Conservation (phyloP, 345 rosid genomes). For the Brassica incana region DNA sequence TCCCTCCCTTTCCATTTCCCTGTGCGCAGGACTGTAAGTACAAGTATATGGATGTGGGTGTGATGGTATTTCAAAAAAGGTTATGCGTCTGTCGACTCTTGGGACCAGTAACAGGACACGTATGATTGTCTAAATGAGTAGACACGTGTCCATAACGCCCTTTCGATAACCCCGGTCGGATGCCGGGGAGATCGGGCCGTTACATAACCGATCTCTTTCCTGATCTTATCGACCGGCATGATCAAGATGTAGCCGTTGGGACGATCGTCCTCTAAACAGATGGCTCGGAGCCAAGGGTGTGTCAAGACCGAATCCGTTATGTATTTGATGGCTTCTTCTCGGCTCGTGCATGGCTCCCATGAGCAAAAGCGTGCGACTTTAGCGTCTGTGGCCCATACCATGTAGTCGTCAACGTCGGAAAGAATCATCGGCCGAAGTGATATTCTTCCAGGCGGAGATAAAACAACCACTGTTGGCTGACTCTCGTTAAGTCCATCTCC, state of each 20-base stretch:
- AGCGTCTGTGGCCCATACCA: conserved; percentile 64
- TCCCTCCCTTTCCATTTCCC: no score
- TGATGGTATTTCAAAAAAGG: no score
- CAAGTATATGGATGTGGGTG: no score
- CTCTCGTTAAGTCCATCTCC: neutral
- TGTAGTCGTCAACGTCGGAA: conserved; percentile 60
- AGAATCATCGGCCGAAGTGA: conserved; percentile 47
- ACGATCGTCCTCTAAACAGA: conserved; percentile 47
- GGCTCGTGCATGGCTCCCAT: conserved; percentile 54
- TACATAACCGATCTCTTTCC: conserved; percentile 57
- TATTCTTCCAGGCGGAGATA: conserved; percentile 14
- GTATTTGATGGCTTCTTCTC: conserved; percentile 46
- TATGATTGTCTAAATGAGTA: no score
- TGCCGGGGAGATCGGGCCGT: no score
- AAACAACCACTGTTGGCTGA: neutral
- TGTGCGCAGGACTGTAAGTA: no score
- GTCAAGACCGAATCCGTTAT: conserved; percentile 36
- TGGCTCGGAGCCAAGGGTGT: conserved; percentile 69
- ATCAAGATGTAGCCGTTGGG: conserved; percentile 58
- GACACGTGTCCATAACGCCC: no score
- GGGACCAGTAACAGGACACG: no score
- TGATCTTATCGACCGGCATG: conserved; percentile 47
- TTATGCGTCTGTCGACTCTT: no score
- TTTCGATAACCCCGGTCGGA: no score
- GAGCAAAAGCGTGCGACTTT: conserved; percentile 55